These are phyloP conservation scores for Colletotrichum karsti DNA, from an alignment of 2,329 filamentous ascomycete genomes.

Conservation along the genomic window DNA sequence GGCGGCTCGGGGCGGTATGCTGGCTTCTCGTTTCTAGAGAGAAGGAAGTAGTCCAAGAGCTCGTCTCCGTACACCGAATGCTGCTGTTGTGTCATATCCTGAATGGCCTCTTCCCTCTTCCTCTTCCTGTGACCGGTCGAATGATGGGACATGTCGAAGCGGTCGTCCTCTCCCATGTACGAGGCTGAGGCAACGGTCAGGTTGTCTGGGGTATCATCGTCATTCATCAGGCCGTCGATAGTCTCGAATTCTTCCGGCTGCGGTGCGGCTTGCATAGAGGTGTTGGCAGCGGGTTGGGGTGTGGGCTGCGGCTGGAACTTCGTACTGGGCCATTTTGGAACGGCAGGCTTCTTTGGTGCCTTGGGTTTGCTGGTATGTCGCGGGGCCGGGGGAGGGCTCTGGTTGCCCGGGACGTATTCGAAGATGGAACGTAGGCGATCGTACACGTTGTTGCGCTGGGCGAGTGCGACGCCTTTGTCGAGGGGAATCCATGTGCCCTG, in stretches of 20 bases:
- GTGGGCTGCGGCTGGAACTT: slow-evolving; percentile 13
- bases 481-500: slow-evolving; percentile 99
- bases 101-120: slow-evolving; percentile 73
- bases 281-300: slow-evolving; percentile 23
- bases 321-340: slow-evolving; percentile 67
- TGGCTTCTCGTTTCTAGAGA: slow-evolving; percentile 80
- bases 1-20: slow-evolving; percentile 81
- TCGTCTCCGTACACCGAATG: slow-evolving; percentile 93
- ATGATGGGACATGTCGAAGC: slow-evolving; percentile 74
- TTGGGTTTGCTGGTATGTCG: slow-evolving; percentile 92
- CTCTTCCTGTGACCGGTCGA: slow-evolving; percentile 75
- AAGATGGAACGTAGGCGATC: slow-evolving; percentile 88
- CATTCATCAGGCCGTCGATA: slow-evolving; percentile 69
- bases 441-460: slow-evolving; percentile 86
- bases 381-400: slow-evolving; percentile 91
- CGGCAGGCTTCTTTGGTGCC: slow-evolving; percentile 72
- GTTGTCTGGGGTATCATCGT: slow-evolving; percentile 86
- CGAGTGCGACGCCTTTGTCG: slow-evolving; percentile 80
- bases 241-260: slow-evolving; percentile 71
- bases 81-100: slow-evolving; percentile 78
- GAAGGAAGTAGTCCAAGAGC: slow-evolving; percentile 94
- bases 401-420: slow-evolving; percentile 84
- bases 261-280: slow-evolving; percentile 34
- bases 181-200: slow-evolving; percentile 85
- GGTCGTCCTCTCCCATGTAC: slow-evolving; percentile 85